Base-by-base conservation (phyloP, 805 yeast genomes). In the Saccharomyces eubayanus region DNA sequence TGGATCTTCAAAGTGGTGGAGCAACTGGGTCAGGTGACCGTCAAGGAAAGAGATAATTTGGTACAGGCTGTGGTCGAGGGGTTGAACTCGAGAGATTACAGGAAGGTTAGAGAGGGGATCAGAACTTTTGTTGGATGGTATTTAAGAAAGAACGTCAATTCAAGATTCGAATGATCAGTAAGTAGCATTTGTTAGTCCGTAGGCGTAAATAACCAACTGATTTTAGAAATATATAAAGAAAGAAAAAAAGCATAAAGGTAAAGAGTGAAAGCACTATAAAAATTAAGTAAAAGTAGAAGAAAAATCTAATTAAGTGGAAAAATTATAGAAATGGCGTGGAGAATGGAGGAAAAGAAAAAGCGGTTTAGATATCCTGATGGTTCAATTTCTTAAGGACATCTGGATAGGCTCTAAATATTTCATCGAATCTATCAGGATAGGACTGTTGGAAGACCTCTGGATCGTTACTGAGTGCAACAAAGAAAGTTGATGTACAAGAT, bases 71-170 rank as follows among this genome's bases (percentile, higher is more conserved):
- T 85, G 5, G 76, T 75, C n/a, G 74, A 72, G 12, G 86, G 94
- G 0, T 72, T 88, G 50, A 77, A 76, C 40, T 81, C 84, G 27
- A 84, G 81, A 62, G 91, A 89, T 68, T 83, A 76, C 67, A 79
- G 92, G 66, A 79, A 88, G 58, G 82, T 89, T 28, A 79, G 96
- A 62, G 74, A 82, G 2, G 77, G 87, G 47, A 73, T 91, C 52
- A 80, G 83, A 62, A 92, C 86, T 65, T 92, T 91, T 65, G 81
- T 88, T 43, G 81, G 77, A 52, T 87, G 96, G 94, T 90, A 89
- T 70, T 72, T 84, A 31, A 75, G 96, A 61, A 85, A 89, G 66
- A 86, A 88, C 61, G 78, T 88, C 24, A 77, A 74, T 5, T 72
- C 79, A 53, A 65, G 78, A 67, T 58, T 74, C 46, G 62, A 60